Percentiles rank a stretch among this genome's conserved stretches.
Evolutionary conservation across 768 basidiomycete species (phyloP).

Genomic region (Leucocoprinus sp.): DNA sequence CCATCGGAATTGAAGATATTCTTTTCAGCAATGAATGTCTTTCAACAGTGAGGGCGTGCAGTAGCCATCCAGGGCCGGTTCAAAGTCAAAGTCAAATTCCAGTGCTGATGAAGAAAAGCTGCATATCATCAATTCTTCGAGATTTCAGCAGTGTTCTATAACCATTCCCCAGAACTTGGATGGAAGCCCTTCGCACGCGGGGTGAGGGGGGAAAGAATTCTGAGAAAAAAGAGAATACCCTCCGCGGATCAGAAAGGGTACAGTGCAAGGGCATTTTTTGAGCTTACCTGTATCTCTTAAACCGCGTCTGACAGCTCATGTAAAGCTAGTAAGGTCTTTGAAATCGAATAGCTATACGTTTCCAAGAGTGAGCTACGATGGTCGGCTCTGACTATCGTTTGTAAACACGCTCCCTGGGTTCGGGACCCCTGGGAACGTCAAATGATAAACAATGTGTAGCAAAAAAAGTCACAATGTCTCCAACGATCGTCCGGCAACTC

Average conservation of each 20-base stretch:
- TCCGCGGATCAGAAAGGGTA: slow-evolving; percentile 3
- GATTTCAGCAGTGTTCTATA: slow-evolving; percentile 33
- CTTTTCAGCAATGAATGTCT: slow-evolving; percentile 29
- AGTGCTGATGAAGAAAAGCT: slow-evolving; percentile 40
- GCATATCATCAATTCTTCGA: slow-evolving; percentile 42
- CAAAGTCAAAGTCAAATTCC: slow-evolving; percentile 36
- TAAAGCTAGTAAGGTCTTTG: slow-evolving; percentile 34
- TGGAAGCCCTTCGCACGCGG: slow-evolving; percentile 32
- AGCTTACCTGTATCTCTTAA: slow-evolving; percentile 28
- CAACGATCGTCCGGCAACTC: slow-evolving; percentile 40
- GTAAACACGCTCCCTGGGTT: slow-evolving; percentile 34
- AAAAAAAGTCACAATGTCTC: slow-evolving; percentile 23
- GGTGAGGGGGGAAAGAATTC: slow-evolving; percentile 34
- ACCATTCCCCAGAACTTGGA: slow-evolving; percentile 41
- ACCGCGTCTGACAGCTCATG: slow-evolving; percentile 38
- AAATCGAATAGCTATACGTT: slow-evolving; percentile 31
- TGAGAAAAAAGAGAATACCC: slow-evolving; percentile 6
- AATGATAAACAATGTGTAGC: neutral
- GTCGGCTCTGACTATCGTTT: slow-evolving; percentile 30
- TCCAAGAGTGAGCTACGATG: slow-evolving; percentile 18
- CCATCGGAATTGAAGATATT: slow-evolving; percentile 39
- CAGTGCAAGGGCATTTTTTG: neutral
- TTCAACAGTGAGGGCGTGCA: slow-evolving; percentile 36
- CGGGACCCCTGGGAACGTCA: slow-evolving; percentile 28
- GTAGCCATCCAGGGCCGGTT: slow-evolving; percentile 27